Conservation (phyloP, 1,139 yeast genomes). For the Suhomyces guaymorum region DNA sequence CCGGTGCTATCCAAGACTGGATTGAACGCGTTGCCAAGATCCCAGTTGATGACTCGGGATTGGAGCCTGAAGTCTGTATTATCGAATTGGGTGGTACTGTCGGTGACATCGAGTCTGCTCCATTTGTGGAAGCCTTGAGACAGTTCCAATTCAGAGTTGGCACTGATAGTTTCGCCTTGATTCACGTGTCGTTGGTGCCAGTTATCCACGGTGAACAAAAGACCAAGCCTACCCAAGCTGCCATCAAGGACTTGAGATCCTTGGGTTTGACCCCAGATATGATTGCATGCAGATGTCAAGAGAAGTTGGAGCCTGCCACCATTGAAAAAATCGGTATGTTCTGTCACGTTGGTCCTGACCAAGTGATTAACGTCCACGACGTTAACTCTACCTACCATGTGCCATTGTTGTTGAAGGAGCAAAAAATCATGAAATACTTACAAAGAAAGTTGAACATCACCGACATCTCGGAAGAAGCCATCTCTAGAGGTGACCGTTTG, state of each 20-base stretch:
- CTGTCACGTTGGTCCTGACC: slow-evolving; percentile 97
- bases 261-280: slow-evolving; percentile 94
- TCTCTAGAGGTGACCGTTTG: slow-evolving; percentile 64
- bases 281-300: slow-evolving; percentile 96
- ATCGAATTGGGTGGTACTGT: slow-evolving; percentile 99
- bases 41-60: slow-evolving; percentile 91
- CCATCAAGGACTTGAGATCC: slow-evolving; percentile 93
- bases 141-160: slow-evolving; percentile 99
- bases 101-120: slow-evolving; percentile 98
- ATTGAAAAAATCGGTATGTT: slow-evolving; percentile 97
- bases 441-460: slow-evolving; percentile 64
- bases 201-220: slow-evolving; percentile 98
- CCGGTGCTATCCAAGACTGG: slow-evolving; percentile 98
- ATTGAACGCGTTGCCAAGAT: slow-evolving; percentile 87
- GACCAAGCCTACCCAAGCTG: slow-evolving; percentile 99
- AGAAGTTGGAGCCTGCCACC: slow-evolving; percentile 76
- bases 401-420: slow-evolving; percentile 86
- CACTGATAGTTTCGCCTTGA: slow-evolving; percentile 86
- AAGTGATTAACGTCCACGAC: slow-evolving; percentile 95
- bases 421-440: slow-evolving; percentile 77
- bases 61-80: slow-evolving; percentile 90
- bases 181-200: slow-evolving; percentile 95
- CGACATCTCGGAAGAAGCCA: slow-evolving; percentile 55
- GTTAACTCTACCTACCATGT: slow-evolving; percentile 97
- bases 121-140: slow-evolving; percentile 97